Conservation (phyloP, 371 early-diverging fungal genomes). For the Smittium culicis region DNA sequence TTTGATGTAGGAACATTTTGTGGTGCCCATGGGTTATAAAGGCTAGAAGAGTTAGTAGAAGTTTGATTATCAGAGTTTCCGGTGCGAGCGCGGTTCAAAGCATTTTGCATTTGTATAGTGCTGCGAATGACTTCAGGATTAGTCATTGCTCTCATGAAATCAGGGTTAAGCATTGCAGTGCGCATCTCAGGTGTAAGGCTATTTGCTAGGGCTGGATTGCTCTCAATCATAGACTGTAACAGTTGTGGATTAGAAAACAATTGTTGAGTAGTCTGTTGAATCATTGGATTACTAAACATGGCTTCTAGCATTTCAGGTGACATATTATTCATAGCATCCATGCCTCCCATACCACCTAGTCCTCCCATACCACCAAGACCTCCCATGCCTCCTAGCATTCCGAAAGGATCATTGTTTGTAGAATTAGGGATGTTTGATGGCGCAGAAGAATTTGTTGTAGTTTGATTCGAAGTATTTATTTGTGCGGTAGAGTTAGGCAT, state of each 20-base stretch:
- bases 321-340: constrained; percentile 36
- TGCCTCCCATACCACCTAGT: constrained; percentile 36
- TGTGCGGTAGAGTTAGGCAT: constrained; percentile 15
- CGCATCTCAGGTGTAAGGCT: constrained; percentile 76
- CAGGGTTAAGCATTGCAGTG: constrained; percentile 58
- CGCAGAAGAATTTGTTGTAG: constrained; percentile 6
- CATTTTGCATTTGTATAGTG: constrained; percentile 57
- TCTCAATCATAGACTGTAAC: constrained; percentile 61
- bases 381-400: constrained; percentile 38
- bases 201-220: constrained; percentile 61
- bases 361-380: constrained; percentile 30
- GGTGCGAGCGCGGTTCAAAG: constrained; percentile 20
- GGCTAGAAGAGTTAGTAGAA: constrained; percentile 26
- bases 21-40: constrained; percentile 28
- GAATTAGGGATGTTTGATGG: neutral
- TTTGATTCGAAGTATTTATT: constrained; percentile 20
- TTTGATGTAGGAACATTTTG: constrained; percentile 28
- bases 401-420: constrained; percentile 1
- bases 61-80: constrained; percentile 20
- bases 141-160: constrained; percentile 69
- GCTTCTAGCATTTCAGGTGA: constrained; percentile 52
- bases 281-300: constrained; percentile 70
- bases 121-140: constrained; percentile 68
- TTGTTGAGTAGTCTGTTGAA: constrained; percentile 61
- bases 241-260: constrained; percentile 70